Evolutionary conservation across 164 flowering plant species (phyloP).

Genomic region (Umbilicus rupestris): DNA sequence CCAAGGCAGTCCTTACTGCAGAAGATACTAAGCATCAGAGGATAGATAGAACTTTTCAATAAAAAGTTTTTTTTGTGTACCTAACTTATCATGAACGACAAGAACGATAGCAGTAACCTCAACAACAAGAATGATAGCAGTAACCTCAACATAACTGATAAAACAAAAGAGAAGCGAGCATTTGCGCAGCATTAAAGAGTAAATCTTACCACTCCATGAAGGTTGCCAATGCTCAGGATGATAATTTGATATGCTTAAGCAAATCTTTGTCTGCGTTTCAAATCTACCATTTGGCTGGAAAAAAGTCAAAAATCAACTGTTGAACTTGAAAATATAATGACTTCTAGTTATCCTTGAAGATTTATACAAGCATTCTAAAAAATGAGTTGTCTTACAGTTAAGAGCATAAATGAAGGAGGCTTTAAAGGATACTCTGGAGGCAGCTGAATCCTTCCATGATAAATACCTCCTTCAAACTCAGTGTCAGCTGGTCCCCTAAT

Average conservation of each 20-base stretch:
- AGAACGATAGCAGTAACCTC: too few species aligned
- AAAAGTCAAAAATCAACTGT: neutral
- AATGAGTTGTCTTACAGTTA: constrained; percentile 41
- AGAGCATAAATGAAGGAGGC: constrained; percentile 90
- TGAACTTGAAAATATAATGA: neutral
- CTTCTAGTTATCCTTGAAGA: neutral
- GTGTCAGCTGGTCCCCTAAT: constrained; percentile 77
- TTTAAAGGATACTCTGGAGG: constrained; percentile 95
- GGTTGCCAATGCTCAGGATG: constrained; percentile 99
- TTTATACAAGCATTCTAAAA: too few species aligned
- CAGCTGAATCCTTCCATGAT: constrained; percentile 86
- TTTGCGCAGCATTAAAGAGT: neutral
- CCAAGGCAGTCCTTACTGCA: constrained; percentile 87
- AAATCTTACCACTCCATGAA: constrained; percentile 99
- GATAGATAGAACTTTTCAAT: too few species aligned
- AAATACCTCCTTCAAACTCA: constrained; percentile 96
- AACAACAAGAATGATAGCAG: too few species aligned
- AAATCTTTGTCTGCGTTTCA: constrained; percentile 93
- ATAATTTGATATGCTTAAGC: constrained; percentile 90
- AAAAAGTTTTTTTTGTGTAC: too few species aligned
- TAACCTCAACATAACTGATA: neutral
- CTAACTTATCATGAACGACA: too few species aligned
- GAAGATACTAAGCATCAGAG: neutral
- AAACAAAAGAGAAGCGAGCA: neutral
- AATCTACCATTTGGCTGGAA: constrained; percentile 97